Conservation (phyloP, 2,329 filamentous ascomycete species). For the Thelonectria olida region DNA sequence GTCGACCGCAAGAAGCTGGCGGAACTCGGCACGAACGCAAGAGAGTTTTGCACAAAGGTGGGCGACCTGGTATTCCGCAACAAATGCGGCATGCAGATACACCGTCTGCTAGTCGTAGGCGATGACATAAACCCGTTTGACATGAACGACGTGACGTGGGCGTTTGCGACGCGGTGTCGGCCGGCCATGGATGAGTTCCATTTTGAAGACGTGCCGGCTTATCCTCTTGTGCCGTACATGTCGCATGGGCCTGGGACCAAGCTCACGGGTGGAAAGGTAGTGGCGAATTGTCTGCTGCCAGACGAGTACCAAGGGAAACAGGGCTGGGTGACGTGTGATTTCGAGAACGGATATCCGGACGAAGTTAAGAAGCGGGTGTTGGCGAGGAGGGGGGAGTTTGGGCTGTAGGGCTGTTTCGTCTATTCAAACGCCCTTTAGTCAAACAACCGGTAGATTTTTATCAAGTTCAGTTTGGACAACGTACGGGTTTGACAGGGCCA, state of each 20-base stretch:
- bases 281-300: neutral
- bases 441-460: no score
- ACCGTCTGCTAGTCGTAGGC: neutral
- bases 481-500: no score
- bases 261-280: neutral
- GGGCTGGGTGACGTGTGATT: neutral
- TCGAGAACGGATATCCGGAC: neutral
- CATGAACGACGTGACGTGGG: conserved; percentile 7
- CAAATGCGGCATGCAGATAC: neutral
- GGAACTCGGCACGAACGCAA: neutral
- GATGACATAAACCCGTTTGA: neutral
- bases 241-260: neutral
- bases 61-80: neutral
- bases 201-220: neutral
- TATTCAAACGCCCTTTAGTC: no score
- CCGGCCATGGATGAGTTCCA: neutral
- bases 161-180: neutral
- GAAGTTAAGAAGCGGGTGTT: neutral
- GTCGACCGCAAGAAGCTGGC: neutral
- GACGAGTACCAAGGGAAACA: neutral
- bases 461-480: no score
- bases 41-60: neutral
- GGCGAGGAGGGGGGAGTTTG: neutral
- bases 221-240: neutral
- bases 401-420: no score